Conservation (phyloP, 352 stramenopile species). For the Phytopythium litorale region DNA sequence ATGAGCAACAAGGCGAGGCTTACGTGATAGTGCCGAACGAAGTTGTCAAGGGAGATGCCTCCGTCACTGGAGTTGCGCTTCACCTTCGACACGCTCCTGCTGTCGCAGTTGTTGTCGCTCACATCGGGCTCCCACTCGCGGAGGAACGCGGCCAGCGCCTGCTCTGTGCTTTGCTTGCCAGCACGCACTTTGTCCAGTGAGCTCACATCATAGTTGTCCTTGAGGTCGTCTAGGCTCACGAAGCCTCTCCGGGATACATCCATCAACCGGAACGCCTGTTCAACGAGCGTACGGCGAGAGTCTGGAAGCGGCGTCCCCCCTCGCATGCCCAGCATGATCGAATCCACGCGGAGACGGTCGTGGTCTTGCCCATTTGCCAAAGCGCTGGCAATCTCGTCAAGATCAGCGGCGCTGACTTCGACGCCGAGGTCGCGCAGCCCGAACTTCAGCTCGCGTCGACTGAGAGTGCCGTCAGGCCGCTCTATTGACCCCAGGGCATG, state of each 20-base stretch:
- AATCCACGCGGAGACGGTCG: neutral
- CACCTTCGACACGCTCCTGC: conserved; percentile 1
- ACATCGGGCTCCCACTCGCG: conserved; percentile 53
- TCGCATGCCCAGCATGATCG: neutral
- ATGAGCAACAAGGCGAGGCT: conserved; percentile 1
- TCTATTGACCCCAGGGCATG: conserved; percentile 40
- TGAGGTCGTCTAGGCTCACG: conserved; percentile 53
- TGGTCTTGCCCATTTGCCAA: neutral
- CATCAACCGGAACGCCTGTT: conserved; percentile 51
- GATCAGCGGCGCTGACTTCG: conserved; percentile 32
- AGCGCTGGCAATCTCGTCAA: conserved; percentile 19
- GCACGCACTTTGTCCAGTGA: conserved; percentile 64
- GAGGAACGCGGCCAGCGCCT: conserved; percentile 66
- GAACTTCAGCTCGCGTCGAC: conserved; percentile 54
- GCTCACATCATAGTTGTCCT: conserved; percentile 69
- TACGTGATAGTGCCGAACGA: conserved; percentile 81
- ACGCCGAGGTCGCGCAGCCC: conserved; percentile 50
- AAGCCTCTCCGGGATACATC: conserved; percentile 30
- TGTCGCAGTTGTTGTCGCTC: conserved; percentile 1
- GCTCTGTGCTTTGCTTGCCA: conserved; percentile 45
- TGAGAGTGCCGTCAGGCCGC: conserved; percentile 37
- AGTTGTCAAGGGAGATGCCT: conserved; percentile 53
- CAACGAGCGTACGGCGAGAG: conserved; percentile 38
- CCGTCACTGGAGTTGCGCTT: conserved; percentile 15
- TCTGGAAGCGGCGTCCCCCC: neutral